A percentile compares a stretch with the other conserved stretches of the same genome.
phyloP scores from a whole-genome alignment of 257 asterid genomes.

The Jasminum sambac region DNA sequence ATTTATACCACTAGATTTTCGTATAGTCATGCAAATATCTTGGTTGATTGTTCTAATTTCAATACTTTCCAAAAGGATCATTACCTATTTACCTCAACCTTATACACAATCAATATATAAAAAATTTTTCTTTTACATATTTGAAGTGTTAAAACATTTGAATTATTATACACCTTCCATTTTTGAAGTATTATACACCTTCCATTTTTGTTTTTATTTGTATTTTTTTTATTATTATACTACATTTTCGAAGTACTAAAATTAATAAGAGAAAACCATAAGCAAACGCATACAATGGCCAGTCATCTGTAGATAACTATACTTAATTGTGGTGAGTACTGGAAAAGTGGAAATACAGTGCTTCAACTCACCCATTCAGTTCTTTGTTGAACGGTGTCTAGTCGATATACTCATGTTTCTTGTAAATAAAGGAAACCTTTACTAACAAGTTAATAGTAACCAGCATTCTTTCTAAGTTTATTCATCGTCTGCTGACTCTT shows the following conservation, averaged over 20 bases:
- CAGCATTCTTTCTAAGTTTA: background rate
- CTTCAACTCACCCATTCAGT: background rate
- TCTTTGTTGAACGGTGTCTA: conserved; percentile 2
- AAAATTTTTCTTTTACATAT: no score
- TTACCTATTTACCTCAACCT: no score
- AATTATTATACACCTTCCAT: background rate
- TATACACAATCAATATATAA: no score
- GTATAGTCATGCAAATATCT: no score
- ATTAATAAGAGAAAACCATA: background rate
- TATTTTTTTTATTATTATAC: no score
- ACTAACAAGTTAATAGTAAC: background rate
- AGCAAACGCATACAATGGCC: background rate
- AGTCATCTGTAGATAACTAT: background rate
- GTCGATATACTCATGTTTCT: background rate
- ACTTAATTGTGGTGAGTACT: background rate
- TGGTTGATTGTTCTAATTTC: no score
- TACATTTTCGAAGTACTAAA: background rate
- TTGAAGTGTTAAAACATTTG: background rate
- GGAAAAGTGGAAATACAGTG: background rate
- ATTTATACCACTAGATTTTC: no score
- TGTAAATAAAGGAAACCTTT: conserved; percentile 1
- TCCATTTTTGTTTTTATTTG: no score
- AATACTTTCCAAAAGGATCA: no score
- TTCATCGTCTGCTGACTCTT: conserved; percentile 15
- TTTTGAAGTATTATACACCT: background rate